Base-by-base conservation (phyloP, 139 green algal species). In the Penium margaritaceum region DNA sequence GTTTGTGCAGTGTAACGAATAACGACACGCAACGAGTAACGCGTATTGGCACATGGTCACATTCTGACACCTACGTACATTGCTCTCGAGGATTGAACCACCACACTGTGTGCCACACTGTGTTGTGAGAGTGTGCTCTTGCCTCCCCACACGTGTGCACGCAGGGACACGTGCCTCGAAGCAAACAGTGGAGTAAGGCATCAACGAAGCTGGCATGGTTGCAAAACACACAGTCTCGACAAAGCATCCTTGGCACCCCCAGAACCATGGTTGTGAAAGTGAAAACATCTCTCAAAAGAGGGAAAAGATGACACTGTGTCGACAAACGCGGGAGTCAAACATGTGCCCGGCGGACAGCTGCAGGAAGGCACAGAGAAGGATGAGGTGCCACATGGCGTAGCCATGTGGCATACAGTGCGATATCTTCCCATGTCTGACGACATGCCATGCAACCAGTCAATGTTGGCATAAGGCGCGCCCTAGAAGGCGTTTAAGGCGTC, bases 101-200 rank as follows among this genome's bases (percentile, higher is more conserved):
- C n/a, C n/a, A n/a, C n/a, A n/a, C n/a, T n/a, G n/a, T n/a, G n/a
- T n/a, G n/a, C n/a, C n/a, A n/a, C n/a, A n/a, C n/a, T n/a, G n/a
- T n/a, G n/a, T n/a, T n/a, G n/a, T n/a, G n/a, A 51, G 41, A 14
- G 14, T 21, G 14, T 9, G 41, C 9, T 51, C 9, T 51, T 14
- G 9, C 9, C 14, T 51, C 9, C 14, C 9, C 41, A 51, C 14
- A 14, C 41, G 14, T 14, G 41, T 51, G 41, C 9, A 51, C 9
- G 41, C 41, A 51, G 14, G 14, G 14, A 51, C 9, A 14, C 9
- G 41, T 51, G 41, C 41, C 9, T 9, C 41, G 41, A 51, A 51
- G 41, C 54, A 63, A 63, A 9, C 12, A 30, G 54, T 63, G 54
- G n/a, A 63, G 17, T 63, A 63, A 63, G 6, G 54, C n/a, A n/a